phyloP scores from a whole-genome alignment of 345 rosid genomes.

The Brassica cretica region DNA sequence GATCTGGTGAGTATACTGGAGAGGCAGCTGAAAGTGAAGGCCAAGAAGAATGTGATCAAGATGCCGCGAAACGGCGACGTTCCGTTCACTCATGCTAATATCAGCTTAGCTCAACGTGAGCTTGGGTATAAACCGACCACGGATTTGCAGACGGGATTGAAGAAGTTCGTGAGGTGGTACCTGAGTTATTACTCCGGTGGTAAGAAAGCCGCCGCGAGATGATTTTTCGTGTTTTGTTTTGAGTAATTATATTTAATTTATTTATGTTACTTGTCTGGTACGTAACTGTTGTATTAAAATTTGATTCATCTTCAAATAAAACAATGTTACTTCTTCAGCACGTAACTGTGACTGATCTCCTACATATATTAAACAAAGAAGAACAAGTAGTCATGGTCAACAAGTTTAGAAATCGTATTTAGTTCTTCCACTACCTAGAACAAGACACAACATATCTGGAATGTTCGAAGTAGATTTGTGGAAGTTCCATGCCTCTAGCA shows the following conservation, averaged over 20 bases:
- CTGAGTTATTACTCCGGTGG: conserved; percentile 62
- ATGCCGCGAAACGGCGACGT: conserved; percentile 95
- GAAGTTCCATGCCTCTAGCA: conserved; percentile 96
- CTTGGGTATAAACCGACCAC: conserved; percentile 86
- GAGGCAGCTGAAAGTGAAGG: conserved; percentile 78
- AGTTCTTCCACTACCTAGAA: conserved; percentile 83
- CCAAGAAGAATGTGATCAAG: conserved; percentile 75
- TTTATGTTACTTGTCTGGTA: not conserved
- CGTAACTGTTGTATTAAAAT: not conserved
- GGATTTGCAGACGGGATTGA: conserved; percentile 80
- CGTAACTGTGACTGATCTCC: not conserved
- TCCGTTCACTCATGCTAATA: conserved; percentile 88
- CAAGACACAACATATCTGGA: conserved; percentile 79
- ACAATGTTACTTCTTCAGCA: not conserved
- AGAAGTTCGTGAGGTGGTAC: conserved; percentile 94
- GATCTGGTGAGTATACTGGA: conserved; percentile 84
- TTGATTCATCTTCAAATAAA: not conserved
- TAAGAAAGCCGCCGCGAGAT: conserved; percentile 56
- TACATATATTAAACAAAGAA: not conserved
- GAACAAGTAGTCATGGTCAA: not conserved
- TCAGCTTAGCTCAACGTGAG: conserved; percentile 75
- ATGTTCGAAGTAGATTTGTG: conserved; percentile 52
- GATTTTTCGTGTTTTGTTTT: not conserved
- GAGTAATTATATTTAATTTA: not conserved
- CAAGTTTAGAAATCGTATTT: conserved; percentile 70